These are phyloP conservation scores for Psilocybe azurescens DNA, from an alignment of 768 basidiomycete species.

Conservation along the genomic window DNA sequence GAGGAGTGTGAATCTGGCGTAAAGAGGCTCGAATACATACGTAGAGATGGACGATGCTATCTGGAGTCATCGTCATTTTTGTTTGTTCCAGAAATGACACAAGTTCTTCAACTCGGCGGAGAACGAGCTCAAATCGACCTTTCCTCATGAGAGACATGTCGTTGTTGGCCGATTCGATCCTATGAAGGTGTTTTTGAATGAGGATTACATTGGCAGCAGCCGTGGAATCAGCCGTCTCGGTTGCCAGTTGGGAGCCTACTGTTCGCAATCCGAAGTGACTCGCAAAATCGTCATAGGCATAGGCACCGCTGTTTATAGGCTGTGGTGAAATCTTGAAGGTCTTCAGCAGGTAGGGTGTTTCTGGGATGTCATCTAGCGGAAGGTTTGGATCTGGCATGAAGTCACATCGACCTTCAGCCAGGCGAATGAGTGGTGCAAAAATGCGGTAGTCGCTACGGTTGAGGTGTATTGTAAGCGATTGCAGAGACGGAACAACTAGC, in stretches of 20 bases:
- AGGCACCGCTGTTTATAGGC: too few relatives aligned
- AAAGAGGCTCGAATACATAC: slow-evolving; percentile 5
- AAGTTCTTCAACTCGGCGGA: slow-evolving; percentile 6
- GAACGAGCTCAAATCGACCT: slow-evolving; percentile 2
- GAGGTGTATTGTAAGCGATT: slow-evolving; percentile 18
- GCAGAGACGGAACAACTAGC: slow-evolving; percentile 14
- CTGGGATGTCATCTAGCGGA: neutral
- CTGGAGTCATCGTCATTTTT: slow-evolving; percentile 3
- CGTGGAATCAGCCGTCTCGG: too few relatives aligned
- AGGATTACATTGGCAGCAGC: too few relatives aligned
- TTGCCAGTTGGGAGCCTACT: too few relatives aligned
- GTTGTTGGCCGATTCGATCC: slow-evolving; percentile 7
- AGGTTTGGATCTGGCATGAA: neutral
- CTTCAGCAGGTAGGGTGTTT: neutral
- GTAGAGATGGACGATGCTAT: slow-evolving; percentile 17
- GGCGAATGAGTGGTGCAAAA: slow-evolving; percentile 2
- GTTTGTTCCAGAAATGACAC: slow-evolving; percentile 13
- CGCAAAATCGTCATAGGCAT: too few relatives aligned
- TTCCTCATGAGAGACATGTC: slow-evolving; percentile 12
- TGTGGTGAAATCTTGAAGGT: neutral
- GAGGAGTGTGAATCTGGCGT: neutral
- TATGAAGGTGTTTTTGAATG: neutral
- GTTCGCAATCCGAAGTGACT: too few relatives aligned
- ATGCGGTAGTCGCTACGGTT: neutral
- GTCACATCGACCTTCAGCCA: slow-evolving; percentile 19